Conservation (phyloP, 2,329 filamentous ascomycete genomes). For the Aspergillus viridinutans region DNA sequence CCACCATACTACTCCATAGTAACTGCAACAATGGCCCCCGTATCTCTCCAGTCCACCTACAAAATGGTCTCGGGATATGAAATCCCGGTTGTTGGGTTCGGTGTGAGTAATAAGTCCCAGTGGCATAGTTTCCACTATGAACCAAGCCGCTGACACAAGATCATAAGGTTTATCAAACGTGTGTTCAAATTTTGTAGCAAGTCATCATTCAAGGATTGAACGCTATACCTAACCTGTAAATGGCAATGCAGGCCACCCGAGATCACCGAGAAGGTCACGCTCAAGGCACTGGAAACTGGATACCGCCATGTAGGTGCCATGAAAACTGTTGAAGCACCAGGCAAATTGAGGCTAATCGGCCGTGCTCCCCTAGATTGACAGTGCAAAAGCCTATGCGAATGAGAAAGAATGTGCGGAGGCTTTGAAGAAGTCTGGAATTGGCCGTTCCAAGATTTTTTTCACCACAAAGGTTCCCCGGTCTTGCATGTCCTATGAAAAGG, state of each 20-base stretch:
- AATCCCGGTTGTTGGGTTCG: conserved; percentile 40
- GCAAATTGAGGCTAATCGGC: background rate
- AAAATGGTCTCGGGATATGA: conserved; percentile 39
- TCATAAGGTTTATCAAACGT: conserved; percentile 40
- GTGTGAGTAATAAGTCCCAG: conserved; percentile 26
- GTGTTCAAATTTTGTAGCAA: conserved; percentile 5
- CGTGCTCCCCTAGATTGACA: conserved; percentile 47
- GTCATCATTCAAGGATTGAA: background rate
- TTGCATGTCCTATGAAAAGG: conserved; percentile 58
- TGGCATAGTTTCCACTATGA: background rate
- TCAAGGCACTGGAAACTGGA: conserved; percentile 53
- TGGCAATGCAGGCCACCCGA: conserved; percentile 46
- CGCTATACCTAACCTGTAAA: background rate
- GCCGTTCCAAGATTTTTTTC: conserved; percentile 57
- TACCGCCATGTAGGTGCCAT: conserved; percentile 51
- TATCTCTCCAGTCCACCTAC: conserved; percentile 33
- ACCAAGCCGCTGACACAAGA: background rate
- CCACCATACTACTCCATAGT: background rate
- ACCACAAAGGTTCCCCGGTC: conserved; percentile 57
- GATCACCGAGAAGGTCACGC: conserved; percentile 54
- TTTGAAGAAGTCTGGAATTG: conserved; percentile 49
- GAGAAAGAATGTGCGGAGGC: conserved; percentile 53
- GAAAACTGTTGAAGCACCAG: background rate
- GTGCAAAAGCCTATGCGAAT: conserved; percentile 55
- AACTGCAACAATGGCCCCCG: conserved; percentile 18